phyloP scores from a whole-genome alignment of 768 basidiomycete species.

The Candolleomyces efflorescens region DNA sequence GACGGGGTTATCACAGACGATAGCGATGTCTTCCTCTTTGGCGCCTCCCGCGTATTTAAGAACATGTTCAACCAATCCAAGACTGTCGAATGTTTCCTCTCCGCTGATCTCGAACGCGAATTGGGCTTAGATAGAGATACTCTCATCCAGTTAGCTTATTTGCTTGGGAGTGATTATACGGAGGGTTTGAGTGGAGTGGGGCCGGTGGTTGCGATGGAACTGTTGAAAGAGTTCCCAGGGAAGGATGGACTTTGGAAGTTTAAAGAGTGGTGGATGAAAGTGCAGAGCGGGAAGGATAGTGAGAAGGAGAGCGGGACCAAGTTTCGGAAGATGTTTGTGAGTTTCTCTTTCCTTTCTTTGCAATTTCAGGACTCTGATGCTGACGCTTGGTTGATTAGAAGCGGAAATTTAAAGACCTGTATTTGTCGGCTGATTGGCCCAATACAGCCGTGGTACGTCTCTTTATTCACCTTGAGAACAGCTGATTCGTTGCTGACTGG shows the following conservation, averaged over 20 bases:
- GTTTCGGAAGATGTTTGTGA: slow-evolving; percentile 82
- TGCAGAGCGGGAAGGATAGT: slow-evolving; percentile 86
- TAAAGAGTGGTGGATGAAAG: slow-evolving; percentile 91
- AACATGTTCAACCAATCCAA: slow-evolving; percentile 99
- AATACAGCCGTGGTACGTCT: slow-evolving; percentile 78
- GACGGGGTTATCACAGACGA: slow-evolving; percentile 99
- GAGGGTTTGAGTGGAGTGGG: slow-evolving; percentile 91
- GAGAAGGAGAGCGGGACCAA: slow-evolving; percentile 66
- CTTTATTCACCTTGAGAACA: slow-evolving; percentile 8
- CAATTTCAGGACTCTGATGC: too few species aligned
- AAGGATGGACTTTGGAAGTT: slow-evolving; percentile 81
- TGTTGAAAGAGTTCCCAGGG: slow-evolving; percentile 90
- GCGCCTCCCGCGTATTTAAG: slow-evolving; percentile 92
- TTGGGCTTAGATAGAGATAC: slow-evolving; percentile 83
- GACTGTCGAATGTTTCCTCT: slow-evolving; percentile 94
- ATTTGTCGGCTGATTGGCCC: slow-evolving; percentile 83
- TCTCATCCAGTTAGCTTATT: slow-evolving; percentile 85
- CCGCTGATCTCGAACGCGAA: slow-evolving; percentile 80
- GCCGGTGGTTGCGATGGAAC: slow-evolving; percentile 94
- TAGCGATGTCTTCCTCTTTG: slow-evolving; percentile 98
- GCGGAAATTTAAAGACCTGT: slow-evolving; percentile 82
- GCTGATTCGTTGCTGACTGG: not conserved
- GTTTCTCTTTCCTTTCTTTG: slow-evolving; percentile 23
- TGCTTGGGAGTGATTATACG: slow-evolving; percentile 95
- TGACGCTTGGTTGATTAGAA: too few species aligned